Base-by-base conservation (phyloP, 2,329 filamentous ascomycete genomes). In the Fusarium subglutinans region DNA sequence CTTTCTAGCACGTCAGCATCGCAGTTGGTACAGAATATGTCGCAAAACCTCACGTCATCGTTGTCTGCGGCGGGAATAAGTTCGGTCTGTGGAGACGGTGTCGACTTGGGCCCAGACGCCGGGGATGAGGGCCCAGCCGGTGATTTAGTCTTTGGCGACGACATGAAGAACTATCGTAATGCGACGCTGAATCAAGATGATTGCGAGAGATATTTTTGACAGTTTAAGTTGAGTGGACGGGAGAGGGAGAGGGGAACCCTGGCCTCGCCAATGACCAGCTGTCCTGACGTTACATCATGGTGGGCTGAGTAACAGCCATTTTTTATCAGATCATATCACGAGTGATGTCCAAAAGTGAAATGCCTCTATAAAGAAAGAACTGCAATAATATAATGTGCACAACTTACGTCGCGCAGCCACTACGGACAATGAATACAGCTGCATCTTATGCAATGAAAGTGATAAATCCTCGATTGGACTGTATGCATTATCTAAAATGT, bases 11-110 rank as follows among this genome's bases (percentile, higher is more conserved):
- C 3, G 8, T 54, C 5, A 54, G 51, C 14, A 22, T 28, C 13
- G 1, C 3, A 8, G 14, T 5, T 7, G 8, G n/a, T 6, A 14
- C 11, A 18, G 3, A 35, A 5, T 5, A 35, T 13, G 2, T 10
- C 14, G 8, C 3, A 12, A 1, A 8, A 22, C 11, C 51, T 22
- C 35, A 54, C 51, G 3, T 38, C n/a, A 2, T 54, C 24, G 24
- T 40, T 13, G 3, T 54, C 33, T 22, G 20, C 35, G 4, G 35
- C 35, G 10, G 51, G 51, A 5, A 54, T 18, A 1, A 54, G 51
- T n/a, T 54, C 51, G 2, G 7, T 5, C 4, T 12, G 35, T 3
- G 35, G 51, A 28, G 51, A 54, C 2, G 51, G 51, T 1, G 51
- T 17, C 2, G 51, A 54, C 35, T 10, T 54, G 4, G 35, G 33